Percentiles rank a stretch among this genome's conserved stretches.
These are phyloP conservation scores for Fusarium agapanthi DNA, from an alignment of 2,329 filamentous ascomycete genomes.

Conservation along the genomic window DNA sequence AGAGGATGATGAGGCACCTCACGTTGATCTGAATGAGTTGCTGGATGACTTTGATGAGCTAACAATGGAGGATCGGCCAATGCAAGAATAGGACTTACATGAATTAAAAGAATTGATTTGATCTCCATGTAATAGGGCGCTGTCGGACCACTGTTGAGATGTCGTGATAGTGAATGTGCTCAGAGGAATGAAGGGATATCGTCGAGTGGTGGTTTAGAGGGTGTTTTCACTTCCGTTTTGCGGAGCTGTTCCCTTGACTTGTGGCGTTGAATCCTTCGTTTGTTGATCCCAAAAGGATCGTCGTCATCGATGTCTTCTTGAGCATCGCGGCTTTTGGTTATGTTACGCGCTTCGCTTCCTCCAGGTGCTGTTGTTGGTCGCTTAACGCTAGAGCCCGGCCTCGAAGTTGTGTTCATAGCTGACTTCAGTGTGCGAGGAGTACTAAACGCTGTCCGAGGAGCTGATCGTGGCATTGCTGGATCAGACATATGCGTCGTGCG, in stretches of 20 bases:
- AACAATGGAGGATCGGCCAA: constrained; percentile 45
- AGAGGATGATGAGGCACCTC: constrained; percentile 72
- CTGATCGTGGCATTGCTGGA: constrained; percentile 14
- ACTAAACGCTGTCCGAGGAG: constrained; percentile 12
- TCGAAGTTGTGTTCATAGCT: constrained; percentile 6
- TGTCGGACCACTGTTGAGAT: not conserved
- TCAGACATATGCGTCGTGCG: constrained; percentile 6
- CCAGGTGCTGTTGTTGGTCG: constrained; percentile 5
- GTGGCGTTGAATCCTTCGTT: constrained; percentile 43
- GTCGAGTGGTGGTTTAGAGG: constrained; percentile 35
- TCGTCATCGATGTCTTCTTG: constrained; percentile 43
- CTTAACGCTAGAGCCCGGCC: not conserved
- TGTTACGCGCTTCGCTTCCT: not conserved
- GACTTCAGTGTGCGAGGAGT: constrained; percentile 21
- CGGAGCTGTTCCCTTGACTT: constrained; percentile 44
- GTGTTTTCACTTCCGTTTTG: constrained; percentile 21
- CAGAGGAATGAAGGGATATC: constrained; percentile 51
- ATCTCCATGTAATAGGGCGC: not conserved
- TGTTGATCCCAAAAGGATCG: constrained; percentile 49
- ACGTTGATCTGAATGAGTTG: constrained; percentile 81
- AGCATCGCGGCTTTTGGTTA: not conserved
- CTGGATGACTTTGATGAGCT: constrained; percentile 95
- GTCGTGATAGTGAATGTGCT: constrained; percentile 1
- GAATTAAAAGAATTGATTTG: constrained; percentile 39
- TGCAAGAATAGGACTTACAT: constrained; percentile 46